phyloP scores from a whole-genome alignment of 1,284 basidiomycete genomes.

The Xanthoconium separans region DNA sequence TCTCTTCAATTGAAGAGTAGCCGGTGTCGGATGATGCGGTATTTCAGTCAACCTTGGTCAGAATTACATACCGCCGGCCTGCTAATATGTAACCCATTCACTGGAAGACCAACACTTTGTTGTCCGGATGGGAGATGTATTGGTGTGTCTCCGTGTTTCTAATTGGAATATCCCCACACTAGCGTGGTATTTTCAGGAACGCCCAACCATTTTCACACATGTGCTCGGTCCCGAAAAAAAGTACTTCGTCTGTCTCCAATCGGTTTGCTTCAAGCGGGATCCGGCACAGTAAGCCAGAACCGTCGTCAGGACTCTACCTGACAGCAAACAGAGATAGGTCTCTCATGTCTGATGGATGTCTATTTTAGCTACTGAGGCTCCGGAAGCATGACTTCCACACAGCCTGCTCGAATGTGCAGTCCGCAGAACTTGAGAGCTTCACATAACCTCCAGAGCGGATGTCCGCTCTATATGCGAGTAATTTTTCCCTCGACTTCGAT shows the following conservation, averaged over 20 bases:
- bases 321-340: neutral
- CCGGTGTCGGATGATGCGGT: neutral
- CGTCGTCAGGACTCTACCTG: no score
- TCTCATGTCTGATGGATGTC: neutral
- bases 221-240: conserved; percentile 3
- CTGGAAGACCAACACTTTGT: neutral
- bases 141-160: neutral
- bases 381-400: neutral
- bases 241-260: neutral
- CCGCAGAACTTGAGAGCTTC: neutral
- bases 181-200: neutral
- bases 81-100: neutral
- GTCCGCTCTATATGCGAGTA: neutral
- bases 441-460: neutral
- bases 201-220: conserved; percentile 1
- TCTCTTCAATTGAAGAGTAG: neutral
- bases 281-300: neutral
- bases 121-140: neutral
- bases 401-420: neutral
- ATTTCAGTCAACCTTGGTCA: neutral
- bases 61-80: neutral
- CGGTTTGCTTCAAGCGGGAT: neutral
- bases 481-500: neutral
- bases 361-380: conserved; percentile 2
- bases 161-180: neutral